These are phyloP conservation scores for Plenodomus tracheiphilus DNA, from an alignment of 2,329 filamentous ascomycete genomes.

Conservation along the genomic window DNA sequence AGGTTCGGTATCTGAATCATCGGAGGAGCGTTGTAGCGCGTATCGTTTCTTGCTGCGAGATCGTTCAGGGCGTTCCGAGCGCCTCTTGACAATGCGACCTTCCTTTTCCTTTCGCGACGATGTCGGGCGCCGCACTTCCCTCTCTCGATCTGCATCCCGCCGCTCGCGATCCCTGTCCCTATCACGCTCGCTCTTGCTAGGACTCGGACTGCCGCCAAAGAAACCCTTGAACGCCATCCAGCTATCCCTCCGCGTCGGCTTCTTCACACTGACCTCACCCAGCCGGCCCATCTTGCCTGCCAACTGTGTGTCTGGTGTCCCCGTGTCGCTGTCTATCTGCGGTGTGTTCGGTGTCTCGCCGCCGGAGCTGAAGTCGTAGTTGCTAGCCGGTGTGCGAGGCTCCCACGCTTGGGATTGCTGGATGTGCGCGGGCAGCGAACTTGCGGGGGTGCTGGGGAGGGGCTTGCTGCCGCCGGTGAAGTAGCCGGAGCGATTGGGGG, in stretches of 20 bases:
- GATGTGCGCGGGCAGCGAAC: constrained; percentile 31
- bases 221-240: constrained; percentile 25
- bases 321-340: constrained; percentile 47
- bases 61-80: constrained; percentile 17
- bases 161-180: constrained; percentile 26
- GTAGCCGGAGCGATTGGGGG: constrained; percentile 50
- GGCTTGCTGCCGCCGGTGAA: constrained; percentile 50
- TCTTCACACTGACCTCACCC: constrained; percentile 36
- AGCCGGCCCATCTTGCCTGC: constrained; percentile 32
- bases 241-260: constrained; percentile 36
- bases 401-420: constrained; percentile 35
- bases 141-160: constrained; percentile 34
- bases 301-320: constrained; percentile 46
- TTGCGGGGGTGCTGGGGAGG: constrained; percentile 32
- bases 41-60: constrained; percentile 32
- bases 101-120: constrained; percentile 45
- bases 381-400: constrained; percentile 40
- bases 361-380: constrained; percentile 51
- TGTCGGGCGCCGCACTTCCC: constrained; percentile 13
- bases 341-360: constrained; percentile 55
- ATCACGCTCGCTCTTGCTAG: constrained; percentile 37
- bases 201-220: constrained; percentile 39
- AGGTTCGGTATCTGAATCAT: constrained; percentile 29
- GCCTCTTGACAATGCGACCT: constrained; percentile 43
- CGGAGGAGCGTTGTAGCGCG: constrained; percentile 13